Conservation (phyloP, 2,329 filamentous ascomycete species). For the Alternaria brassicae region DNA sequence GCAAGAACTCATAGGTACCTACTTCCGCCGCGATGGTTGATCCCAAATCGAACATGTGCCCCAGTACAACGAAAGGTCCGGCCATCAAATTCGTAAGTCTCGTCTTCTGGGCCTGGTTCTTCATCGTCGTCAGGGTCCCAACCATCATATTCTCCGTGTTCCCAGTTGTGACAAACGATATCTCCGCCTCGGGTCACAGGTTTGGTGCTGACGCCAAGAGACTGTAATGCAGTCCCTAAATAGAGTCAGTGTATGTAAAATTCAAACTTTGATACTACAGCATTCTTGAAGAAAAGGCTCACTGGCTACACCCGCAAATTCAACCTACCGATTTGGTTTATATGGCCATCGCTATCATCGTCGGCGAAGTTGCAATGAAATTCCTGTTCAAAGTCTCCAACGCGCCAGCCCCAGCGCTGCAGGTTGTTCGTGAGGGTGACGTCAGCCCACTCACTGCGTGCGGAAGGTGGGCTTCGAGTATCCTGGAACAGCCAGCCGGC, state of each 20-base stretch:
- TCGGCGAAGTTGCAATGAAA: conserved; percentile 6
- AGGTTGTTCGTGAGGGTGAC: not conserved
- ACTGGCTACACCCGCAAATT: too few relatives aligned
- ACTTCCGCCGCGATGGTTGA: conserved; percentile 13
- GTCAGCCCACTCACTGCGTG: not conserved
- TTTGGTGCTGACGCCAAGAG: conserved; percentile 9
- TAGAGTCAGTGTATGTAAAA: not conserved
- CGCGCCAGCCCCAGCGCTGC: not conserved
- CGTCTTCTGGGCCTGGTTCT: not conserved
- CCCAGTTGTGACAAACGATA: conserved; percentile 11
- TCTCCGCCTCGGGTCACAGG: conserved; percentile 8
- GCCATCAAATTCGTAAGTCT: conserved; percentile 16
- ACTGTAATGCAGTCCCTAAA: not conserved
- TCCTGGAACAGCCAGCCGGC: not conserved
- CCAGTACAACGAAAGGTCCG: conserved; percentile 9
- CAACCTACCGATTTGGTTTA: not conserved
- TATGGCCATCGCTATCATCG: not conserved
- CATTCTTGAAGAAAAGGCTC: too few relatives aligned
- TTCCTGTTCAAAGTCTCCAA: not conserved
- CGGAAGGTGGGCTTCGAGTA: not conserved
- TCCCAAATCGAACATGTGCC: conserved; percentile 8
- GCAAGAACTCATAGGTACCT: not conserved
- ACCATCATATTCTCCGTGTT: conserved; percentile 19
- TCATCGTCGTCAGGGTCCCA: conserved; percentile 5
- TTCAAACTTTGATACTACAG: too few relatives aligned